Evolutionary conservation across 208 protist genomes (phyloP), one percentile per base, ranked within the genome.

Genomic region (Naegleria lovaniensis): DNA sequence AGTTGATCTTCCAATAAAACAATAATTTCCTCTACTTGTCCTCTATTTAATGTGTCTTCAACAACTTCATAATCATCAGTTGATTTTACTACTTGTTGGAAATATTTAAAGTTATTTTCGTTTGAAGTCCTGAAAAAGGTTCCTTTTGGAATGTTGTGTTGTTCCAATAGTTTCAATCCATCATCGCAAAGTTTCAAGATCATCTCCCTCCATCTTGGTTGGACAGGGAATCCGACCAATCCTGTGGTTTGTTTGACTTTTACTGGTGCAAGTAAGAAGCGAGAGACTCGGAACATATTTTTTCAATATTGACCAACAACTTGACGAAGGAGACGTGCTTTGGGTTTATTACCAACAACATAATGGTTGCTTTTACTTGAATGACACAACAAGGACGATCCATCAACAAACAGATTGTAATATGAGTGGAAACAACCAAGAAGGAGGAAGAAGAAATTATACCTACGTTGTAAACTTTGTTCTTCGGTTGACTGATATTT

Each of bases 21-120:
- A 36, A 88, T 88, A 25, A 88, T 25, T 88, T 88, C 41, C 55
- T 88, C 84, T 16, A 88, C 84, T 55, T 88, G 84, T 55, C 84
- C 84, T 39, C 84, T 25, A n/a, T 88, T 88, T 16, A 88, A 39
- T 38, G 41, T 58, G 2, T 88, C 41, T 88, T 88, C 84, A 39
- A 88, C 84, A 19, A 58, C 41, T 88, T 88, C 9, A 55, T 88
- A 88, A 58, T 88, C 84, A 33, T 88, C 84, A 58, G 39, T 88
- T 58, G 39, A 36, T 48, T 9, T 39, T 22, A 52, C 5, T 58
- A 88, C 84, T 88, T 58, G 13, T 58, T 58, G 5, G 22, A 88
- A 58, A 38, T 48, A 88, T 36, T 55, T 88, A 38, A 88, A 88
- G 41, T 88, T 88, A 39, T 88, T 88, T 55, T 88, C 84, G 15